Evolutionary conservation across 345 rosid species (phyloP).

Genomic region (Lenwebbia sp.): DNA sequence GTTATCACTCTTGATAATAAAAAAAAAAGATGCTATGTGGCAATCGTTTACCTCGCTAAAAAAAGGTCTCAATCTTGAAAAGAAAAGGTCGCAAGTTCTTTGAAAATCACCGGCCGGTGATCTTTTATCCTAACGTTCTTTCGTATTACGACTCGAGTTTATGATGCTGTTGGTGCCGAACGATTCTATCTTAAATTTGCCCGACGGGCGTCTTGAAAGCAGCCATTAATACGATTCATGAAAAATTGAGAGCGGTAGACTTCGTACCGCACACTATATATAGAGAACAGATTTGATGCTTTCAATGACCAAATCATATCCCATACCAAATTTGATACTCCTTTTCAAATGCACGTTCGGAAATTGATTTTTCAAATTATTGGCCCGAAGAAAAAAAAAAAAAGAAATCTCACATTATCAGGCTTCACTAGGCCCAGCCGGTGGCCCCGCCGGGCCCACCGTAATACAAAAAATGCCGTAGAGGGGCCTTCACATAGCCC

Average conservation of each 20-base stretch:
- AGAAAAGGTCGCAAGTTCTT: background rate
- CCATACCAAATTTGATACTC: background rate
- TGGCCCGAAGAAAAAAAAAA: background rate
- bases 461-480: background rate
- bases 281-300: background rate
- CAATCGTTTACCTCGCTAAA: background rate
- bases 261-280: accelerated
- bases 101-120: background rate
- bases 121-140: background rate
- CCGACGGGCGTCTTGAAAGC: too few species aligned
- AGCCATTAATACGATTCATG: background rate
- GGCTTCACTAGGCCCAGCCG: background rate
- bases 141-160: background rate
- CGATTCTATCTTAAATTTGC: background rate
- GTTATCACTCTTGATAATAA: background rate
- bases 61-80: background rate
- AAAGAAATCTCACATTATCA: background rate
- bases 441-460: background rate
- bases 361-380: background rate
- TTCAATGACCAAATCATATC: background rate
- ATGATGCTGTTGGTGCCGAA: accelerated
- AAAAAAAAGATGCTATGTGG: background rate
- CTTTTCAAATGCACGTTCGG: background rate
- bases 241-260: background rate
- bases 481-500: background rate